Conservation (phyloP, 2,329 filamentous ascomycete genomes). For the Claviceps digitariae region DNA sequence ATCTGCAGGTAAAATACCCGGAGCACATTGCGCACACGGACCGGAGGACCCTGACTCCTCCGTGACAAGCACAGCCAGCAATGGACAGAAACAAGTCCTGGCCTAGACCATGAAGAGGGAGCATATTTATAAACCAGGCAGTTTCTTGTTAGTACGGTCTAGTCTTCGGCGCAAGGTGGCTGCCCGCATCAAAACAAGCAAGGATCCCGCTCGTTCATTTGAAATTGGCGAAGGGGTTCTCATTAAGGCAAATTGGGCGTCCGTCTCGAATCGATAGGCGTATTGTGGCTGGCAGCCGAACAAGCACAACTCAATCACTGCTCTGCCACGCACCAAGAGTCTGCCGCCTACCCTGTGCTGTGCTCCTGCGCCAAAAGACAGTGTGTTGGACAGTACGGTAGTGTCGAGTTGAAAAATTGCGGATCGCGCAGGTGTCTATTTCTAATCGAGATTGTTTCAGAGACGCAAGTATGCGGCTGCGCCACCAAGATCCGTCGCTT, state of each 20-base stretch:
- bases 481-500: not conserved
- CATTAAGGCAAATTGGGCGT: not conserved
- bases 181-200: not conserved
- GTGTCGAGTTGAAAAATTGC: too few species aligned
- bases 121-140: not conserved
- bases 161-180: not conserved
- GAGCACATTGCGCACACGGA: not conserved
- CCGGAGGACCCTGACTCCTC: not conserved
- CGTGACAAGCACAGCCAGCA: not conserved
- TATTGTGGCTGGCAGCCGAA: not conserved
- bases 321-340: not conserved
- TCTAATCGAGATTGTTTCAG: slow-evolving; percentile 2
- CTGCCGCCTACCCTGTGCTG: not conserved
- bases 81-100: not conserved
- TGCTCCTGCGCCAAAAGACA: not conserved
- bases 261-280: not conserved
- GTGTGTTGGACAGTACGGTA: too few species aligned
- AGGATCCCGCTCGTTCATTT: not conserved
- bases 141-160: not conserved
- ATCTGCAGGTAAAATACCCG: not conserved
- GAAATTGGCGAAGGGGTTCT: not conserved
- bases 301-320: not conserved
- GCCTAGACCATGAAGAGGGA: not conserved
- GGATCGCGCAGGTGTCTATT: not conserved
- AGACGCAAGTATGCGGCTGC: not conserved